Percentiles rank a stretch among this genome's conserved stretches.
These are phyloP conservation scores for Xenosphaeropsis pyriputrescens DNA, from an alignment of 2,329 filamentous ascomycete genomes.

Conservation along the genomic window DNA sequence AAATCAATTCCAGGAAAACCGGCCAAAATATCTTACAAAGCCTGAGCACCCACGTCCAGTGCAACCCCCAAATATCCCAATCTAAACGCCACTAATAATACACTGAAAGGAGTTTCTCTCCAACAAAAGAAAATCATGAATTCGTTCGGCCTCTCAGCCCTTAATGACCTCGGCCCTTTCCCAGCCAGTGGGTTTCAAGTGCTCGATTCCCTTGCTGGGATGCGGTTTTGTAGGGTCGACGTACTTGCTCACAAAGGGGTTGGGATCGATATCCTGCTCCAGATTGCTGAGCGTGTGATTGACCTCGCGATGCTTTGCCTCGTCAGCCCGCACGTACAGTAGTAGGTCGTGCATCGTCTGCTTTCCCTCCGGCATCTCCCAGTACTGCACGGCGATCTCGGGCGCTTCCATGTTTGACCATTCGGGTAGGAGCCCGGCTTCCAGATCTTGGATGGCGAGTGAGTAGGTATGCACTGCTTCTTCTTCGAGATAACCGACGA, in stretches of 20 bases:
- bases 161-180: slow-evolving; percentile 65
- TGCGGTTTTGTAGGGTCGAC: slow-evolving; percentile 53
- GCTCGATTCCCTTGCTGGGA: slow-evolving; percentile 49
- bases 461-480: slow-evolving; percentile 96
- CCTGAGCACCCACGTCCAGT: no score
- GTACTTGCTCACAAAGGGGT: slow-evolving; percentile 79
- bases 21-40: no score
- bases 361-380: slow-evolving; percentile 79
- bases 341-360: slow-evolving; percentile 77
- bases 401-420: slow-evolving; percentile 72
- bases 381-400: slow-evolving; percentile 82
- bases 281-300: slow-evolving; percentile 92
- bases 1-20: no score
- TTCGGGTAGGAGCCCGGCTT: slow-evolving; percentile 66
- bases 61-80: no score
- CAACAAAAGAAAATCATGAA: no score
- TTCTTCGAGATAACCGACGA: slow-evolving; percentile 94
- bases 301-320: slow-evolving; percentile 82
- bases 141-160: slow-evolving; percentile 3
- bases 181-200: slow-evolving; percentile 58
- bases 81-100: no score
- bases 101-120: no score
- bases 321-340: slow-evolving; percentile 79
- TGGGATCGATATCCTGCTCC: slow-evolving; percentile 73
- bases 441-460: slow-evolving; percentile 73